Evolutionary conservation across 257 asterid genomes (phyloP).

Genomic region (Ophiorrhiza pumila): DNA sequence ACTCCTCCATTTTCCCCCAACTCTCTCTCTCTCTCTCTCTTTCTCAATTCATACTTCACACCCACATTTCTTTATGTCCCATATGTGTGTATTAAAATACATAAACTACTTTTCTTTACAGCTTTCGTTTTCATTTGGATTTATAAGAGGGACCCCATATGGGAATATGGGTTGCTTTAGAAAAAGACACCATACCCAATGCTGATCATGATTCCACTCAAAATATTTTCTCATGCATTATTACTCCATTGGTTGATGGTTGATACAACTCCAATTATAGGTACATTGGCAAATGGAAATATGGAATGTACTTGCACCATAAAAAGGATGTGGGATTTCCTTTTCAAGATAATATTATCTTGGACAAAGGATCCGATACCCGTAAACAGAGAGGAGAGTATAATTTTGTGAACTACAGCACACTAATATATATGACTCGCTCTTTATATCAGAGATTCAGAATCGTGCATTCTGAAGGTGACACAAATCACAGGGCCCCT

Average conservation of each 20-base stretch:
- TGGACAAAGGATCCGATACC: no score
- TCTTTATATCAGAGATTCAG: no score
- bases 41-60: neutral
- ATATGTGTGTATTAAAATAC: neutral
- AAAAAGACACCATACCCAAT: slow-evolving; percentile 29
- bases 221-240: slow-evolving; percentile 14
- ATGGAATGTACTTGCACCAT: slow-evolving; percentile 7
- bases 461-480: no score
- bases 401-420: neutral
- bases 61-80: neutral
- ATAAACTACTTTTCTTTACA: slow-evolving; percentile 12
- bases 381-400: no score
- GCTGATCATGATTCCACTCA: slow-evolving; percentile 34
- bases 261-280: slow-evolving; percentile 12
- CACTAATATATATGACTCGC: no score
- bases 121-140: slow-evolving; percentile 37
- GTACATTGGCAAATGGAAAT: slow-evolving; percentile 2
- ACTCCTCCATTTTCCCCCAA: slow-evolving; percentile 15
- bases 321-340: no score
- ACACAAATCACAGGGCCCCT: neutral
- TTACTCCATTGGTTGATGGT: neutral
- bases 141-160: slow-evolving; percentile 31
- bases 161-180: slow-evolving; percentile 32
- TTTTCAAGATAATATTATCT: no score
- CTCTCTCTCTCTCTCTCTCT: no score